A percentile compares a stretch with the other conserved stretches of the same genome.
Evolutionary conservation across 192 early-diverging fungal genomes (phyloP).

Genomic region (Rhizophagus prolifer): DNA sequence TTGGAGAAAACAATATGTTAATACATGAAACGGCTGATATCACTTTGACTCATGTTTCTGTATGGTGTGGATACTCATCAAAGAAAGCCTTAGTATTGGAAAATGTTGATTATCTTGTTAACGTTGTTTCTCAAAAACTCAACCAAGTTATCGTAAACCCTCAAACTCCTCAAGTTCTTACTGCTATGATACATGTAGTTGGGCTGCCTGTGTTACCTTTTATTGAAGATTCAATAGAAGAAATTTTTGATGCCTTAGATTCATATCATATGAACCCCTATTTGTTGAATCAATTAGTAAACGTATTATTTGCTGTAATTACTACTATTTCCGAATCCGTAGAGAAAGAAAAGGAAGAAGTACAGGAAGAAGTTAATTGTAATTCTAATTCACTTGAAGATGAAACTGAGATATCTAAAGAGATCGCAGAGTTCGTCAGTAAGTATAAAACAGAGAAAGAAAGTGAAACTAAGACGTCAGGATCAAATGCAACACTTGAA

Average conservation of each 20-base stretch:
- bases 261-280: conserved; percentile 48
- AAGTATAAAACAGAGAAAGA: neutral
- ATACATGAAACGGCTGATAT: conserved; percentile 39
- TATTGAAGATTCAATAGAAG: conserved; percentile 53
- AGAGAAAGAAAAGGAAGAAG: conserved; percentile 21
- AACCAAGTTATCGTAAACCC: conserved; percentile 39
- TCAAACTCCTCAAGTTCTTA: conserved; percentile 51
- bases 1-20: conserved; percentile 33
- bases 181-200: conserved; percentile 48
- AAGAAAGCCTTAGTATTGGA: conserved; percentile 33
- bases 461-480: too few species aligned
- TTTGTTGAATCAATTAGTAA: conserved; percentile 39
- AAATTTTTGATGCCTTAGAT: conserved; percentile 59
- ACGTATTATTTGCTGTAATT: conserved; percentile 29
- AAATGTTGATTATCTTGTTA: conserved; percentile 50
- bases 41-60: conserved; percentile 36
- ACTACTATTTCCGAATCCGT: conserved; percentile 14
- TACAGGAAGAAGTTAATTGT: conserved; percentile 14
- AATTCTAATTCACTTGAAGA: conserved; percentile 22
- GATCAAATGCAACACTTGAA: conserved; percentile 33
- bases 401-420: conserved; percentile 26
- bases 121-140: conserved; percentile 33
- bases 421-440: conserved; percentile 30
- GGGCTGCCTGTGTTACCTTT: conserved; percentile 42
- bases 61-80: conserved; percentile 32